These are phyloP conservation scores for Secale cereale DNA, from an alignment of 176 grass and related monocot genomes.

Conservation along the genomic window DNA sequence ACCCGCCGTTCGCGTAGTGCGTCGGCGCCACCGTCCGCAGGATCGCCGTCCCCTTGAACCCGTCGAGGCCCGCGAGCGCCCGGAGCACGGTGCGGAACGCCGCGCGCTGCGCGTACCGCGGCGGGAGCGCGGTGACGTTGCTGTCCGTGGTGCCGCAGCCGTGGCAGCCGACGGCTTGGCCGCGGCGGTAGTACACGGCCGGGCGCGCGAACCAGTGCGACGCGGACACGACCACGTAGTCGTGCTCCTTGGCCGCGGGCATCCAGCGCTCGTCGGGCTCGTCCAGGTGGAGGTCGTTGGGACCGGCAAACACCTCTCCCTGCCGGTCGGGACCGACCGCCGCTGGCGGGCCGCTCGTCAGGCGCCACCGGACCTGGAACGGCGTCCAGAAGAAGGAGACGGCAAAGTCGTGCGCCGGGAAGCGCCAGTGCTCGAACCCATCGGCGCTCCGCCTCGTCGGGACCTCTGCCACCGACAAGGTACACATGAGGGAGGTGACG, in stretches of 20 bases:
- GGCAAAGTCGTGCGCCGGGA: conserved; percentile 37
- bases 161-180: conserved; percentile 55
- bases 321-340: conserved; percentile 37
- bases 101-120: conserved; percentile 40
- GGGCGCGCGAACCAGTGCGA: conserved; percentile 87
- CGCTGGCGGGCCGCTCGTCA: conserved; percentile 28
- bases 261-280: conserved; percentile 50
- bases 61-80: conserved; percentile 1
- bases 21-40: conserved; percentile 51
- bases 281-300: conserved; percentile 57
- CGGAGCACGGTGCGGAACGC: conserved; percentile 56
- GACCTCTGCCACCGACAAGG: conserved; percentile 17
- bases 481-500: conserved; percentile 46
- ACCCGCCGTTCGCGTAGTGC: conserved; percentile 48
- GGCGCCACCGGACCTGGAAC: conserved; percentile 65
- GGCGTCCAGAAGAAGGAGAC: conserved; percentile 73
- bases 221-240: conserved; percentile 53
- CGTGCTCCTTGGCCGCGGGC: conserved; percentile 28
- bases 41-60: conserved; percentile 48
- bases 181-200: conserved; percentile 48
- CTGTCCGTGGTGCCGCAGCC: neutral
- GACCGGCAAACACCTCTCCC: conserved; percentile 37
- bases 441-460: conserved; percentile 21
- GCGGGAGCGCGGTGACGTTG: conserved; percentile 39
- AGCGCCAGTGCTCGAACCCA: conserved; percentile 53